Conservation (phyloP, 1,284 basidiomycete species). For the Vanrija sp. region DNA sequence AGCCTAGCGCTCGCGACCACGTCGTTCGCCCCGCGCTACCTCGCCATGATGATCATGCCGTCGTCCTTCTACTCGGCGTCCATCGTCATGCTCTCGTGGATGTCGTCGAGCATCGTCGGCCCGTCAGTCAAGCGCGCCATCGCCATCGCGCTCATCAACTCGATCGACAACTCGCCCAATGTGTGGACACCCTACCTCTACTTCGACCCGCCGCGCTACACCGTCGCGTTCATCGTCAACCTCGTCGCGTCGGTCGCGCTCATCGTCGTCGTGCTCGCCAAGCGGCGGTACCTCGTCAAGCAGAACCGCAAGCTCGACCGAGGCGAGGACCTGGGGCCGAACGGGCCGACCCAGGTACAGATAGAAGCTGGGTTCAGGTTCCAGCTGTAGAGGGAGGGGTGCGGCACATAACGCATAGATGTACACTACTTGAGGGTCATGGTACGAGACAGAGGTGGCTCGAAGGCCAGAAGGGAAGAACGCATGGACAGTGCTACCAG, state of each 20-base stretch:
- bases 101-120: slow-evolving; percentile 25
- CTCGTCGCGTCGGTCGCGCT: slow-evolving; percentile 19
- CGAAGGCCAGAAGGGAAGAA: too few relatives aligned
- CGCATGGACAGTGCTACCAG: too few relatives aligned
- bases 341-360: slow-evolving; percentile 38
- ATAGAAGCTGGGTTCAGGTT: slow-evolving; percentile 43
- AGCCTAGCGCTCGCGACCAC: slow-evolving; percentile 36
- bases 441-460: too few relatives aligned
- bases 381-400: slow-evolving; percentile 45
- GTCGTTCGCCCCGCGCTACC: slow-evolving; percentile 25
- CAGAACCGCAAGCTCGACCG: slow-evolving; percentile 43
- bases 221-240: slow-evolving; percentile 24
- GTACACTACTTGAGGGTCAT: too few relatives aligned
- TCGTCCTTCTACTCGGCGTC: slow-evolving; percentile 29
- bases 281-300: slow-evolving; percentile 32
- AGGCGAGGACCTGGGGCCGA: slow-evolving; percentile 32
- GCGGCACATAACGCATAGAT: too few relatives aligned
- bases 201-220: slow-evolving; percentile 18
- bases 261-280: slow-evolving; percentile 21
- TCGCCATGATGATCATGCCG: slow-evolving; percentile 21
- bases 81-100: slow-evolving; percentile 29
- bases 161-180: slow-evolving; percentile 21
- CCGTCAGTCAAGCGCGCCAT: slow-evolving; percentile 32
- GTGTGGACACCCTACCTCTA: slow-evolving; percentile 31
- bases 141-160: slow-evolving; percentile 33